Percentiles rank a stretch among this genome's conserved stretches.
Conservation (phyloP, 768 basidiomycete genomes). For the Mycena amicta region DNA sequence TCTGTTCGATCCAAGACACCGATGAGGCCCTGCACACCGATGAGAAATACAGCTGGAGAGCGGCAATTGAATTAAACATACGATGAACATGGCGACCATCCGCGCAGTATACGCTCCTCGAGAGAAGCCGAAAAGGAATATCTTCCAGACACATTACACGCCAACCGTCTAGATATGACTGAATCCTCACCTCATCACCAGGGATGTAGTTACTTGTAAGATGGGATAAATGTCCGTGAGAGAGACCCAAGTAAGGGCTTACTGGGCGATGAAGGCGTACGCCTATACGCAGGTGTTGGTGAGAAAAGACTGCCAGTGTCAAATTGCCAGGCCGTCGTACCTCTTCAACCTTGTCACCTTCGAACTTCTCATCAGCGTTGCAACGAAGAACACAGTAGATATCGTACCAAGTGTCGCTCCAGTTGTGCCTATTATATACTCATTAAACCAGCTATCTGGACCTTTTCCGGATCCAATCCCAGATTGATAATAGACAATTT, state of each 20-base stretch:
- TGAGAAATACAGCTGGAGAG: background rate
- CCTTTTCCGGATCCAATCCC: slow-evolving; percentile 46
- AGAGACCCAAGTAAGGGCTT: no score
- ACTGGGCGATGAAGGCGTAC: slow-evolving; percentile 76
- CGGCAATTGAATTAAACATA: slow-evolving; percentile 35
- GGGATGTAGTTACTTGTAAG: slow-evolving; percentile 65
- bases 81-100: slow-evolving; percentile 73
- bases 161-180: slow-evolving; percentile 11
- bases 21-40: slow-evolving; percentile 62
- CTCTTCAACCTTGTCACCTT: slow-evolving; percentile 76
- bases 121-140: slow-evolving; percentile 80
- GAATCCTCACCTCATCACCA: slow-evolving; percentile 63
- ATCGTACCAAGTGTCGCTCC: slow-evolving; percentile 60
- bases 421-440: slow-evolving; percentile 51
- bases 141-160: slow-evolving; percentile 39
- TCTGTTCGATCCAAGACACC: slow-evolving; percentile 70
- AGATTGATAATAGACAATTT: slow-evolving; percentile 60
- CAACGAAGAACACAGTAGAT: slow-evolving; percentile 2
- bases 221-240: no score
- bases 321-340: slow-evolving; percentile 33
- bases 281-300: slow-evolving; percentile 5
- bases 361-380: slow-evolving; percentile 10
- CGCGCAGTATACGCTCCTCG: slow-evolving; percentile 77
- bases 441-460: no score
- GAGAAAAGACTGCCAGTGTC: no score